Percentiles rank a stretch among this genome's conserved stretches.
phyloP scores from a whole-genome alignment of 1,139 yeast genomes.

The Zygoascus sp. region DNA sequence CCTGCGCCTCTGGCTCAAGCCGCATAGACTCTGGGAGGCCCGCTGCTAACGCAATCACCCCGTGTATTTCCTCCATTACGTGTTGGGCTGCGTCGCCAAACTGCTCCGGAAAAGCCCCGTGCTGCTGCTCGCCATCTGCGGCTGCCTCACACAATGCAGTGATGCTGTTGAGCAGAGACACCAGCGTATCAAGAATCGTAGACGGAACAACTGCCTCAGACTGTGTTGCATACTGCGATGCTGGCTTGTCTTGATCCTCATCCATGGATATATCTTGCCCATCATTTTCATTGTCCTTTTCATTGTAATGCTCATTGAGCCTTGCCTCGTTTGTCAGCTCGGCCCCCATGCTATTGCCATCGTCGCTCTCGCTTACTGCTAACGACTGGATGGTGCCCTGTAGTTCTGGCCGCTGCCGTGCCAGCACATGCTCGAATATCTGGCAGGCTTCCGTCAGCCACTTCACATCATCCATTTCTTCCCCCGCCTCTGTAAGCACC shows the following conservation, averaged over 20 bases:
- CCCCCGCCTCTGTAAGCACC: constrained; percentile 28
- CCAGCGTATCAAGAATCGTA: constrained; percentile 14
- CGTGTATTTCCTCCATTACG: background rate
- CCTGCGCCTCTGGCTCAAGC: background rate
- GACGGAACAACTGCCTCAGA: constrained; percentile 11
- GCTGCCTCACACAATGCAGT: constrained; percentile 5
- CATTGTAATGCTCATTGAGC: too few species aligned
- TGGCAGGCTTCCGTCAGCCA: constrained; percentile 20
- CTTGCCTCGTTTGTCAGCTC: too few species aligned
- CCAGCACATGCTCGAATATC: constrained; percentile 22
- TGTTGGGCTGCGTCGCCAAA: too few species aligned
- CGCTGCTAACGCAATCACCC: background rate
- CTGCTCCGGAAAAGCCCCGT: too few species aligned
- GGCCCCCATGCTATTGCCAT: too few species aligned
- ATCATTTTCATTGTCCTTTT: too few species aligned
- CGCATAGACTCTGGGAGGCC: background rate
- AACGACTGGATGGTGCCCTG: constrained; percentile 7
- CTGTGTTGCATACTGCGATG: constrained; percentile 2
- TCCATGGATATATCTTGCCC: background rate
- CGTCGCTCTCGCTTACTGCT: background rate
- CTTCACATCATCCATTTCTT: constrained; percentile 22
- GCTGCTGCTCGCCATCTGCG: too few species aligned
- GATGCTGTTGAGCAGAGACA: constrained; percentile 10
- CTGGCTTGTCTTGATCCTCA: background rate
- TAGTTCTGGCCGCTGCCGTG: constrained; percentile 20